These are phyloP conservation scores for Coffea humblotiana DNA, from an alignment of 305 asterid genomes.

Conservation along the genomic window DNA sequence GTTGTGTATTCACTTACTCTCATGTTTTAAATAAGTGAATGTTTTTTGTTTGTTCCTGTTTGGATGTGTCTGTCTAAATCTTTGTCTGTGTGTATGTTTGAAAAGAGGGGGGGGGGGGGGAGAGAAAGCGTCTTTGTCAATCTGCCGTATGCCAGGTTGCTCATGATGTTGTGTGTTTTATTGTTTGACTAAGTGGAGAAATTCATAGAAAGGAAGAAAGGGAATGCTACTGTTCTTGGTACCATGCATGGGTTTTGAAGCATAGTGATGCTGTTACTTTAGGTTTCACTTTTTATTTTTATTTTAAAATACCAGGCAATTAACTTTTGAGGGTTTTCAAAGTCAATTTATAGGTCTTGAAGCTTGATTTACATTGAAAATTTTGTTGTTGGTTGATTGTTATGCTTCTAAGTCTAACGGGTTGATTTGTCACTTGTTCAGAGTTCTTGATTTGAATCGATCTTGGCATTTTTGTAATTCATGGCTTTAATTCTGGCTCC, in stretches of 20 bases:
- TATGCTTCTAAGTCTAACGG: too few relatives aligned
- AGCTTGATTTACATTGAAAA: too few relatives aligned
- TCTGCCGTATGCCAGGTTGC: not conserved
- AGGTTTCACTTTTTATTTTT: too few relatives aligned
- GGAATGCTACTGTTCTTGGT: not conserved
- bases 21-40: not conserved
- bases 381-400: too few relatives aligned
- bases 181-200: not conserved
- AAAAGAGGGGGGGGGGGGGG: too few relatives aligned
- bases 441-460: too few relatives aligned
- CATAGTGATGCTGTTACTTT: too few relatives aligned
- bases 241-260: not conserved
- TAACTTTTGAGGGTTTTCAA: not conserved
- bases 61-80: not conserved
- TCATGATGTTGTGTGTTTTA: not conserved
- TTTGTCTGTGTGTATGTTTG: not conserved
- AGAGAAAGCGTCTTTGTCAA: not conserved
- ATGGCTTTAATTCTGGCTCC: too few relatives aligned
- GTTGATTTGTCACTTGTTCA: too few relatives aligned
- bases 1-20: not conserved
- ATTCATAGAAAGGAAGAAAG: not conserved
- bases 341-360: too few relatives aligned
- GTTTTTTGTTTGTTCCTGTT: too few relatives aligned
- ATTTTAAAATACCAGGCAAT: not conserved
- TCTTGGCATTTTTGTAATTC: too few relatives aligned